These are phyloP conservation scores for Zygosaccharomyces bisporus DNA, from an alignment of 805 yeast genomes.

Conservation along the genomic window DNA sequence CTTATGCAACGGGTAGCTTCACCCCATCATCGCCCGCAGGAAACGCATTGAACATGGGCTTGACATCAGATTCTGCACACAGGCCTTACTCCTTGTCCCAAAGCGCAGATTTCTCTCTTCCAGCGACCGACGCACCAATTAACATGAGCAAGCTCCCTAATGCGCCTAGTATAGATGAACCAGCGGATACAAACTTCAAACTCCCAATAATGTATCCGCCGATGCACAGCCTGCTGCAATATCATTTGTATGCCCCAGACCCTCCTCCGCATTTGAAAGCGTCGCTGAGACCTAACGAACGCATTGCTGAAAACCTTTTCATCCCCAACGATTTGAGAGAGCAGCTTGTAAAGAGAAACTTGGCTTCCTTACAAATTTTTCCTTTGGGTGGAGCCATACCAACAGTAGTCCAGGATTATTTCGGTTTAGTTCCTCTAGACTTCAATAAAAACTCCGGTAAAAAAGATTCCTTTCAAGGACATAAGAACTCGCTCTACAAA, in stretches of 20 bases:
- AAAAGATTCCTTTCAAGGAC: constrained; percentile 43
- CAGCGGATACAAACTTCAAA: constrained; percentile 19
- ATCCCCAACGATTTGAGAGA: constrained; percentile 71
- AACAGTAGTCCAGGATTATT: constrained; percentile 74
- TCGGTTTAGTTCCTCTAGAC: constrained; percentile 81
- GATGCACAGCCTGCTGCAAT: constrained; percentile 50
- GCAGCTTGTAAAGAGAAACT: constrained; percentile 65
- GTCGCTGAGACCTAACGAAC: constrained; percentile 65
- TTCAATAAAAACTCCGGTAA: constrained; percentile 37
- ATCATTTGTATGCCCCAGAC: constrained; percentile 85
- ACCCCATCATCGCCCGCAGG: constrained; percentile 31
- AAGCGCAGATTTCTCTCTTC: constrained; percentile 7
- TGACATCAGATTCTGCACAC: constrained; percentile 3
- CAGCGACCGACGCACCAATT: constrained; percentile 5
- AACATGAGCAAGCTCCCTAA: constrained; percentile 2
- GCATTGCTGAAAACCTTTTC: constrained; percentile 65
- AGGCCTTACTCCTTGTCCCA: constrained; percentile 1
- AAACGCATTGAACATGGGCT: constrained; percentile 16
- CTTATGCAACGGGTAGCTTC: constrained; percentile 31
- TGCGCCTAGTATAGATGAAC: constrained; percentile 3
- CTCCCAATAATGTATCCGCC: constrained; percentile 39
- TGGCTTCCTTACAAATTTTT: constrained; percentile 70
- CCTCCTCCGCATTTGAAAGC: constrained; percentile 70
- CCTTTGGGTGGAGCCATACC: constrained; percentile 48
- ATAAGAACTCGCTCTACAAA: constrained; percentile 64